phyloP scores from a whole-genome alignment of 331 rosid species.

The Arachis monticola region DNA sequence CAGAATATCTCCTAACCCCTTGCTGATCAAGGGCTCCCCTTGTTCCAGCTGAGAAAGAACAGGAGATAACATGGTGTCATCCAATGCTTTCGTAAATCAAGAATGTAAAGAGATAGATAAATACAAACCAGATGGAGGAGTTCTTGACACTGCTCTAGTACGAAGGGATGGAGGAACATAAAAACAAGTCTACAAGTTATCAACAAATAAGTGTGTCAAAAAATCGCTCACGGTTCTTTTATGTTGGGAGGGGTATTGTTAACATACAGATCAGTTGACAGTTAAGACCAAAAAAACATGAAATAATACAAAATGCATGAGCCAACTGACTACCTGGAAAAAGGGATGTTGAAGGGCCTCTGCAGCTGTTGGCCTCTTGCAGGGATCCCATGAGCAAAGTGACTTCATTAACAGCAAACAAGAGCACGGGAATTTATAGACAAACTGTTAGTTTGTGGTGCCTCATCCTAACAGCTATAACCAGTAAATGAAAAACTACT shows the following conservation, averaged over 20 bases:
- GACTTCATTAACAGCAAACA: conserved; percentile 51
- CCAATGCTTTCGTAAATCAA: conserved; percentile 9
- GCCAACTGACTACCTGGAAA: conserved; percentile 72
- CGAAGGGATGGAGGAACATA: conserved; percentile 95
- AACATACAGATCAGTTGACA: background rate
- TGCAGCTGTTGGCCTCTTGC: conserved; percentile 88
- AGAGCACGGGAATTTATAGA: background rate
- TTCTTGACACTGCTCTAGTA: conserved; percentile 63
- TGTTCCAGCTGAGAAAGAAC: conserved; percentile 54
- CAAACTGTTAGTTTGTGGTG: background rate
- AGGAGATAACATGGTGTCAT: conserved; percentile 5
- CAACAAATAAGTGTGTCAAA: background rate
- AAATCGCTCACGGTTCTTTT: background rate
- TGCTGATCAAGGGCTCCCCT: conserved; percentile 63
- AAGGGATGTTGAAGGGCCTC: conserved; percentile 98
- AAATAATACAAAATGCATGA: background rate
- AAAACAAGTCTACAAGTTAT: conserved; percentile 71
- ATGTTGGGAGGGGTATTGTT: background rate
- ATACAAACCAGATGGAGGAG: conserved; percentile 86
- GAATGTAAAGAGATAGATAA: background rate
- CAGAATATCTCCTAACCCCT: conserved; percentile 59
- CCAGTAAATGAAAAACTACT: conserved; percentile 40
- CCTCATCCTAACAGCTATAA: background rate
- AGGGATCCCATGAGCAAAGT: conserved; percentile 98
- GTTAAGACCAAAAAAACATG: conserved; percentile 4